Conservation (phyloP, 345 rosid genomes). For the Nasturtium officinale region DNA sequence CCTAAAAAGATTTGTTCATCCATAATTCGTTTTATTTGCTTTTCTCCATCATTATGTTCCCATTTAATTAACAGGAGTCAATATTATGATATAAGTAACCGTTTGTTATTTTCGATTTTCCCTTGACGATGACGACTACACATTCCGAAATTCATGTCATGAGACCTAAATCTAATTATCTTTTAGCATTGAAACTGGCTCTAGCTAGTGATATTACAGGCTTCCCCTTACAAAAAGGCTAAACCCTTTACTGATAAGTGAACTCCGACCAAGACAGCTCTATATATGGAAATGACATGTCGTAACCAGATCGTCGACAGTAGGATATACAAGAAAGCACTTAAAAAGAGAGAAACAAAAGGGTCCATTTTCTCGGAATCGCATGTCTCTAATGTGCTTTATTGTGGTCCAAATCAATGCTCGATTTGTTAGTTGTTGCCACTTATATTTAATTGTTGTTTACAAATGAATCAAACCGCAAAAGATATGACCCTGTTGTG, state of each 20-base stretch:
- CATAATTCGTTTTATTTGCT: slow-evolving; percentile 28
- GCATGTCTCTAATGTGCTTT: slow-evolving; percentile 30
- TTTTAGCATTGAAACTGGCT: neutral
- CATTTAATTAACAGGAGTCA: neutral
- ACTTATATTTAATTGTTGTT: neutral
- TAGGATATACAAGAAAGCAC: slow-evolving; percentile 16
- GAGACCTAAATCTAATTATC: neutral
- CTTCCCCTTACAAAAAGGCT: neutral
- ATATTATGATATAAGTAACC: slow-evolving; percentile 9
- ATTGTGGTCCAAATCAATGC: slow-evolving; percentile 34
- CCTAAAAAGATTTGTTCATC: slow-evolving; percentile 31
- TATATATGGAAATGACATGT: neutral
- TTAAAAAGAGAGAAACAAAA: slow-evolving; percentile 7
- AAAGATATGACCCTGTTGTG: neutral
- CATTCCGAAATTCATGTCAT: neutral
- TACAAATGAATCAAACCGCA: slow-evolving; percentile 7
- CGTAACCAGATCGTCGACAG: slow-evolving; percentile 35
- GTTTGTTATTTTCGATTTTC: neutral
- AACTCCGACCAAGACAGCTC: slow-evolving; percentile 45
- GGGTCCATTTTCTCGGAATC: slow-evolving; percentile 35
- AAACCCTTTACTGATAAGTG: slow-evolving; percentile 29
- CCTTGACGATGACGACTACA: neutral
- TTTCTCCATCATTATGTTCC: slow-evolving; percentile 35
- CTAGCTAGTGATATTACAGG: no score
- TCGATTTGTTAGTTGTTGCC: slow-evolving; percentile 20